Percentiles rank a stretch among this genome's conserved stretches.
phyloP scores from a whole-genome alignment of 208 protist species.

The Phytomonas francai region DNA sequence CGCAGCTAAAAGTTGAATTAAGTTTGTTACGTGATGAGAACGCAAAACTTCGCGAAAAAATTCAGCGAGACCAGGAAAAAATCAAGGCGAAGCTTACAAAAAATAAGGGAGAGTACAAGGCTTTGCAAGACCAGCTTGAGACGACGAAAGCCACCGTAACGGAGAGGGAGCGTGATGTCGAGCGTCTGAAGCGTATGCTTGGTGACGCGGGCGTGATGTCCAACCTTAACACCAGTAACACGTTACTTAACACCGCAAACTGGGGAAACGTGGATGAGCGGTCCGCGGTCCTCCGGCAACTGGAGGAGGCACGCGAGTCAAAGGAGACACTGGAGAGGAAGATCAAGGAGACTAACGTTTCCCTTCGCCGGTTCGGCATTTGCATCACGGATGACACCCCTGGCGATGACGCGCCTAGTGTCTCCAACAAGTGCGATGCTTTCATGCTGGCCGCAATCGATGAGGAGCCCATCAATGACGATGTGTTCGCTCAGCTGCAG shows the following conservation, averaged over 20 bases:
- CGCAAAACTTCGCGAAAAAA: constrained; percentile 82
- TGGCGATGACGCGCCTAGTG: constrained; percentile 6
- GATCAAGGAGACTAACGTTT: constrained; percentile 76
- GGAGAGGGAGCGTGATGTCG: constrained; percentile 70
- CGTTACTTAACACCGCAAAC: neutral
- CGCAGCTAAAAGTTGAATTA: constrained; percentile 79
- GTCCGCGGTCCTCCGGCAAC: constrained; percentile 27
- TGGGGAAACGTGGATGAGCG: constrained; percentile 22
- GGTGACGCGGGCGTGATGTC: constrained; percentile 35
- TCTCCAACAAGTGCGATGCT: constrained; percentile 26
- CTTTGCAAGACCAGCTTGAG: constrained; percentile 71
- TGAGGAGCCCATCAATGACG: constrained; percentile 58
- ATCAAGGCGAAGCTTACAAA: constrained; percentile 84
- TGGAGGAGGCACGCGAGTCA: constrained; percentile 47
- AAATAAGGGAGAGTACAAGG: constrained; percentile 69
- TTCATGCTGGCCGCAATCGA: constrained; percentile 68
- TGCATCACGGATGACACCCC: constrained; percentile 44
- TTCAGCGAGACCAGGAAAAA: constrained; percentile 86
- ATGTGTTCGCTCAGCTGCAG: constrained; percentile 72
- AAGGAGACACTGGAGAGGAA: constrained; percentile 47
- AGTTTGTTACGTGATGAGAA: constrained; percentile 74
- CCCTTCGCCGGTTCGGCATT: constrained; percentile 70
- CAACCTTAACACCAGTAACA: neutral
- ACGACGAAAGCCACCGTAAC: constrained; percentile 29
- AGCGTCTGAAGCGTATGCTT: constrained; percentile 71